Base-by-base conservation (phyloP, 371 early-diverging fungal genomes). In the Mucor saturninus region DNA sequence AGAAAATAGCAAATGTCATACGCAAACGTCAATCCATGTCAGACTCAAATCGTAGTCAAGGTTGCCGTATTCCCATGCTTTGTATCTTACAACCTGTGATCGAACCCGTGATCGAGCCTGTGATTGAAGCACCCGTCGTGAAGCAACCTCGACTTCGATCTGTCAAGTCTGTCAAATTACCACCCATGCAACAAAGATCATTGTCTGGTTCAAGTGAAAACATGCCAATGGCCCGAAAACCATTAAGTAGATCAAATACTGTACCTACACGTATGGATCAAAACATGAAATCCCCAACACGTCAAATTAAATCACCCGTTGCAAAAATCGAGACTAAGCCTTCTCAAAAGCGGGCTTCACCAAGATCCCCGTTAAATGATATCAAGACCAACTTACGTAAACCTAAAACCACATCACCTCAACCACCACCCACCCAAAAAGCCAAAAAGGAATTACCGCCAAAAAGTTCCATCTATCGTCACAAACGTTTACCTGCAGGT, bases 51-150 rank as follows among this genome's bases (percentile, higher is more conserved):
- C 74, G 80, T 55, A 69, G 68, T 32, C 80, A 79, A 59, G 80
- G 80, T 4, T 79, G 75, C 38, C 72, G 77, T 13, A 64, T 79
- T 32, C 80, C 80, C 5, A 74, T 76, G 77, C 53, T 79, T 13
- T 74, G 68, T 26, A 58, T 66, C 40, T 63, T 56, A 26, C 61
- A 64, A 43, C 71, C 66, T 14, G 50, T 50, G 7, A 10, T 11
- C 0, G 50, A 50, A 50, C 30, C 50, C 9, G 50, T 13, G 10
- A 28, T 30, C 9, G 14, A 14, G 11, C 14, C n/a, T 10, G 32
- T 65, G 13, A 39, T 69, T 46, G 56, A 61, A 61, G 48, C 43
- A 42, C 6, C 14, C 1, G 2, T 31, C 2, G 9, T 39, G 3
- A 8, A 28, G 11, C 4, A 32, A 50, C 43, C 52, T 4, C 40